These are phyloP conservation scores for Thraustochytrium sp. DNA, from an alignment of 352 stramenopile genomes.

Conservation along the genomic window DNA sequence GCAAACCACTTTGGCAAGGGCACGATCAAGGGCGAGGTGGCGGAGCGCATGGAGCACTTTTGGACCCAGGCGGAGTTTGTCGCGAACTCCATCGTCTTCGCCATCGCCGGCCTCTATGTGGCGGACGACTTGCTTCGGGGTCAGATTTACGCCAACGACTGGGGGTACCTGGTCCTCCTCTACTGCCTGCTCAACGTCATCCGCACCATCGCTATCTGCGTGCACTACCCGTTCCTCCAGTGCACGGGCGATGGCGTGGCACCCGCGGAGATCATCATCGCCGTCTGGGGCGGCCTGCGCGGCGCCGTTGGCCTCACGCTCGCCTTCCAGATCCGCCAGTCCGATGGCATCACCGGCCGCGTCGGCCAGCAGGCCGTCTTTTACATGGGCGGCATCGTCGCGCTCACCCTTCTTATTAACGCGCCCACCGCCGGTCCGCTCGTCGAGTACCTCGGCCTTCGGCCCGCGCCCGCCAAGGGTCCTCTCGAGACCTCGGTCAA, in stretches of 20 bases:
- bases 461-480: no score
- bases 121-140: slow-evolving; percentile 4
- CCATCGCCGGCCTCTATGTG: slow-evolving; percentile 55
- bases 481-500: no score
- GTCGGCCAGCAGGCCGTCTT: slow-evolving; percentile 50
- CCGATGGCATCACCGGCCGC: background rate
- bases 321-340: slow-evolving; percentile 27
- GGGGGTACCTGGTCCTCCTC: slow-evolving; percentile 34
- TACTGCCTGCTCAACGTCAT: slow-evolving; percentile 48
- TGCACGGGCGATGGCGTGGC: slow-evolving; percentile 40
- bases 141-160: slow-evolving; percentile 31
- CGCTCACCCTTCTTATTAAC: slow-evolving; percentile 57
- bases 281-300: slow-evolving; percentile 50
- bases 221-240: slow-evolving; percentile 45
- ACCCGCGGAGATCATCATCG: slow-evolving; percentile 20
- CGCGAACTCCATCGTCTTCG: slow-evolving; percentile 64
- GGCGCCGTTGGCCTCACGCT: slow-evolving; percentile 57
- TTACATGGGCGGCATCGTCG: slow-evolving; percentile 55
- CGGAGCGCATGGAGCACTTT: slow-evolving; percentile 54
- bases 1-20: slow-evolving; percentile 54
- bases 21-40: slow-evolving; percentile 51
- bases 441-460: slow-evolving; percentile 33
- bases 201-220: slow-evolving; percentile 37
- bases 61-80: slow-evolving; percentile 61
- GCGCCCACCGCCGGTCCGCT: slow-evolving; percentile 49